Conservation (phyloP, 345 rosid species). For the Dovyalis caffra region DNA sequence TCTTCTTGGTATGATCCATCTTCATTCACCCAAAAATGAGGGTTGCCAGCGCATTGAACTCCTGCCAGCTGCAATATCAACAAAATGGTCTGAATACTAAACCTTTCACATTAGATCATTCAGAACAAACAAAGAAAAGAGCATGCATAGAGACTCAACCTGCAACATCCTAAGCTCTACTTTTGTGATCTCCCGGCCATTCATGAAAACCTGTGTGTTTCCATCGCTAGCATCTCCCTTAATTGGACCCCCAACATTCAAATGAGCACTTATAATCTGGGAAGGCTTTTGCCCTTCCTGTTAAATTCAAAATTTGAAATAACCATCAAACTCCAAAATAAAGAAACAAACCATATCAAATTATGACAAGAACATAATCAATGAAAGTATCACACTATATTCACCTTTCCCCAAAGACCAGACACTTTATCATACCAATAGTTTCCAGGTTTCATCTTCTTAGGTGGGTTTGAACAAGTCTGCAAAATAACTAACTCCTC, state of each 20-base stretch:
- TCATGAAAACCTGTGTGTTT: conserved; percentile 85
- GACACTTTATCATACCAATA: conserved; percentile 99
- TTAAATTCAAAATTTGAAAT: conserved; percentile 26
- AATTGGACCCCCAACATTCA: conserved; percentile 88
- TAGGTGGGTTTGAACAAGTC: conserved; percentile 79
- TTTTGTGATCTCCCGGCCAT: conserved; percentile 94
- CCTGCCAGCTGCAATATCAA: conserved; percentile 85
- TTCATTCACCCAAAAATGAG: conserved; percentile 99
- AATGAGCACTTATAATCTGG: conserved; percentile 83
- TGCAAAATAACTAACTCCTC: conserved; percentile 82
- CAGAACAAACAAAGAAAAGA: neutral
- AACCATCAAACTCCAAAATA: conserved; percentile 23
- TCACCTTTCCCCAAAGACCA: conserved; percentile 99
- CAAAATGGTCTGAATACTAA: conserved; percentile 4
- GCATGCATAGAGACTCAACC: conserved; percentile 40
- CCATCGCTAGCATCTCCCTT: conserved; percentile 86
- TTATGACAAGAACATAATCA: neutral
- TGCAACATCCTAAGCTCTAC: conserved; percentile 95
- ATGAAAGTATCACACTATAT: conserved; percentile 1
- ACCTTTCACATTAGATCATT: conserved; percentile 14
- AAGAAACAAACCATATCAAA: conserved; percentile 10
- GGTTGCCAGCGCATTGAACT: conserved; percentile 99
- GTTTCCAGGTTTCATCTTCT: conserved; percentile 87
- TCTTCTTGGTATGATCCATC: conserved; percentile 99
- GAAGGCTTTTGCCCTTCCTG: conserved; percentile 98